Base-by-base conservation (phyloP, 805 yeast genomes). In the Ogataea philodendri region DNA sequence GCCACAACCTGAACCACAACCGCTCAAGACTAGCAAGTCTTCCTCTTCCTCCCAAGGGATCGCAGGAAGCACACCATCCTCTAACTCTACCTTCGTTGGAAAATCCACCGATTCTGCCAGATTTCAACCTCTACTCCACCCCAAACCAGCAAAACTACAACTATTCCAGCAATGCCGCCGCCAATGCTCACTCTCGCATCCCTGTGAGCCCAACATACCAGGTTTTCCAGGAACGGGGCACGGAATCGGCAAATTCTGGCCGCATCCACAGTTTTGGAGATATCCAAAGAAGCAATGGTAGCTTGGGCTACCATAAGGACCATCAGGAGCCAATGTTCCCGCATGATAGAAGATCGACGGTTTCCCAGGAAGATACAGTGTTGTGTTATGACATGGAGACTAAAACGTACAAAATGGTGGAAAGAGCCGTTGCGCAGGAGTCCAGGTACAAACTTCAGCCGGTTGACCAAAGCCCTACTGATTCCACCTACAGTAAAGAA, bases 331-430 rank as follows among this genome's bases (percentile, higher is more conserved):
- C 16, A 3, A 17, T 32, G 27, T n/a, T n/a, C n/a, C n/a, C n/a
- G n/a, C n/a, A 10, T 31, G 22, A 27, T n/a, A n/a, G 16, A 7
- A 19, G 27, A 35, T 11, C 16, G n/a, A 5, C 29, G 22, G 10
- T 17, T 9, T 8, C 17, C 9, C 11, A 22, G 14, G 33, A 32
- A 4, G 14, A 14, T n/a, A 21, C 26, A 9, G 29, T 34, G 5
- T 24, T 45, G 17, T 30, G 37, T 16, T 45, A 45, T 26, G 43
- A 45, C 22, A 32, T 35, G 37, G 38, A 37, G 24, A 30, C 44
- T 11, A 33, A 26, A 11, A 37, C 41, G 5, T 45, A 45, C 30
- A 35, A 28, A 21, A 22, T 35, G 20, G 28, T 42, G 23, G 32
- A 22, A 22, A 22, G 18, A n/a, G 9, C 22, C 5, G 26, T 13